Evolutionary conservation across 208 protist genomes (phyloP).

Genomic region (Crithidia acanthocephali): DNA sequence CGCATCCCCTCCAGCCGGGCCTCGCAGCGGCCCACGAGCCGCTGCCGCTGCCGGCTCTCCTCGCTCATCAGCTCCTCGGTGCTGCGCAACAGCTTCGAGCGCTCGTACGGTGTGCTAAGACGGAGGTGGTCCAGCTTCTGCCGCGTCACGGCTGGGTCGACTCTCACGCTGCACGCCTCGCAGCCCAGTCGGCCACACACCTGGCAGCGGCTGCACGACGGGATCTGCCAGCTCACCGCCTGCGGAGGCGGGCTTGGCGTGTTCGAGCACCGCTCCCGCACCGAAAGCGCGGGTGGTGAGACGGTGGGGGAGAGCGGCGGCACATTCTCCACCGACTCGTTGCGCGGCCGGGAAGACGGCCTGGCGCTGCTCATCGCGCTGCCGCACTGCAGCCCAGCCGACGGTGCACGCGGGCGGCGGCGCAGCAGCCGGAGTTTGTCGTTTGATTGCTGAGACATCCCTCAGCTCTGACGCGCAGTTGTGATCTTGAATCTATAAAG

Average conservation of each 20-base stretch:
- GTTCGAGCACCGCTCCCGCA: conserved; percentile 28
- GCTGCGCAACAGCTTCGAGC: conserved; percentile 60
- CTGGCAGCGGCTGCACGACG: conserved; percentile 73
- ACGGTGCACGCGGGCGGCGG: conserved; percentile 27
- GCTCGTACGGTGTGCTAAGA: conserved; percentile 80
- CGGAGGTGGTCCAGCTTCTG: conserved; percentile 65
- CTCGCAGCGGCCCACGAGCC: conserved; percentile 42
- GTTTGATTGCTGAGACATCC: conserved; percentile 8
- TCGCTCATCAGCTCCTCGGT: conserved; percentile 54
- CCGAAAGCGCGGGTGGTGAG: conserved; percentile 22
- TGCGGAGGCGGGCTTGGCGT: conserved; percentile 17
- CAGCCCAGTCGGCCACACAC: conserved; percentile 69
- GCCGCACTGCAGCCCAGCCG: conserved; percentile 1
- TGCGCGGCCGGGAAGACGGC: conserved; percentile 29
- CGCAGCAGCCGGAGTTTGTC: conserved; percentile 1
- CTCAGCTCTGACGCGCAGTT: too few species aligned
- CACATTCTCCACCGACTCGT: conserved; percentile 22
- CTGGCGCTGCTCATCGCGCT: conserved; percentile 22
- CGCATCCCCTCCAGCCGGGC: conserved; percentile 33
- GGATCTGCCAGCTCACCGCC: conserved; percentile 61
- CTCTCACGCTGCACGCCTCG: conserved; percentile 36
- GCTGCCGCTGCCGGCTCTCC: conserved; percentile 55
- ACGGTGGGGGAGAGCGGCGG: conserved; percentile 25
- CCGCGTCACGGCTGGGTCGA: conserved; percentile 56
- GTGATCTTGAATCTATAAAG: too few species aligned